These are phyloP conservation scores for Colletotrichum coccodes DNA, from an alignment of 2,329 filamentous ascomycete genomes.

Conservation along the genomic window DNA sequence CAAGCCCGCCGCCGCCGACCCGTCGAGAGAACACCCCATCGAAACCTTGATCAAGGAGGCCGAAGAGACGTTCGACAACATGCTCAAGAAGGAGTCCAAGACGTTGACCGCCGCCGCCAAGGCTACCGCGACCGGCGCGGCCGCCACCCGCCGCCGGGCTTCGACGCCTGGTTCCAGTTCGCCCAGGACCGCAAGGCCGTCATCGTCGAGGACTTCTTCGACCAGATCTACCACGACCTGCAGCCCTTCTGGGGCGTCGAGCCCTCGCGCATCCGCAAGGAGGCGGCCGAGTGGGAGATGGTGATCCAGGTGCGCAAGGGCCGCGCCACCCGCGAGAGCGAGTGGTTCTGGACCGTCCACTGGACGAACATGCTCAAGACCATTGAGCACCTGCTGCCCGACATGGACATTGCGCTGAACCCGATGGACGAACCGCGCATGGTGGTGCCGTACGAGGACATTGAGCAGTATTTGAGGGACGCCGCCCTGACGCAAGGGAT, in stretches of 20 bases:
- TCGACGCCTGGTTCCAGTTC: conserved; percentile 58
- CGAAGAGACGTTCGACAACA: conserved; percentile 47
- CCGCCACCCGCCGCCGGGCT: conserved; percentile 60
- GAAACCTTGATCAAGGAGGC: conserved; percentile 54
- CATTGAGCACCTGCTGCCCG: conserved; percentile 66
- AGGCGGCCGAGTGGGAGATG: conserved; percentile 68
- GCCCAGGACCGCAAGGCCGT: conserved; percentile 53
- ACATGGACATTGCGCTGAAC: conserved; percentile 76
- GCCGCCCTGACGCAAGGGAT: conserved; percentile 60
- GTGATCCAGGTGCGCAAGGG: conserved; percentile 67
- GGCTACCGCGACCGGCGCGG: conserved; percentile 57
- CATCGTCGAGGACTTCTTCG: conserved; percentile 60
- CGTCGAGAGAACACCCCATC: conserved; percentile 50
- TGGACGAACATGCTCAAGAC: conserved; percentile 64
- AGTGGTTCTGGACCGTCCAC: conserved; percentile 68
- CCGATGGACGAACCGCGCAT: conserved; percentile 75
- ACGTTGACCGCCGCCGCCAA: conserved; percentile 56
- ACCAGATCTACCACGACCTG: conserved; percentile 64
- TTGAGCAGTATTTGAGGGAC: conserved; percentile 62
- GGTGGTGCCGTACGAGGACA: conserved; percentile 71
- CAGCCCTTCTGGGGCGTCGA: conserved; percentile 65
- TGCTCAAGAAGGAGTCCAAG: conserved; percentile 52
- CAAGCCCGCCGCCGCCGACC: conserved; percentile 26
- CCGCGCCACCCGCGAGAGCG: conserved; percentile 59
- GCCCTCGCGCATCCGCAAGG: conserved; percentile 58